A percentile compares a stretch with the other conserved stretches of the same genome.
These are phyloP conservation scores for Pisolithus thermaeus DNA, from an alignment of 1,284 basidiomycete genomes.

Conservation along the genomic window DNA sequence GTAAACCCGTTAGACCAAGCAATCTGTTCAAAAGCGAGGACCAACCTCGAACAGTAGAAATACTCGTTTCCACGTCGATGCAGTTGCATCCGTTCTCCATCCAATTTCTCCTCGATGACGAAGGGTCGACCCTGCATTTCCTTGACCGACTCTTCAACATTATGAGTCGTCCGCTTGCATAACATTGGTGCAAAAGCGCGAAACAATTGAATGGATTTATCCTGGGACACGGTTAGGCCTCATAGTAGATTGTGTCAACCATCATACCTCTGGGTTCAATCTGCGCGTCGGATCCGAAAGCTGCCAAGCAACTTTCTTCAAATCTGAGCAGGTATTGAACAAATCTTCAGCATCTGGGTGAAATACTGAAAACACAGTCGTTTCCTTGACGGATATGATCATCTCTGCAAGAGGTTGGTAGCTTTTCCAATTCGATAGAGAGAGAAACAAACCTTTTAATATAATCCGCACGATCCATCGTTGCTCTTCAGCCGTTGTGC, in stretches of 20 bases:
- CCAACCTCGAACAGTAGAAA: conserved; percentile 84
- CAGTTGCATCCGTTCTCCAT: conserved; percentile 91
- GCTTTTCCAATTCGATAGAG: background rate
- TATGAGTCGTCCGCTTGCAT: conserved; percentile 78
- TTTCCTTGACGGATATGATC: conserved; percentile 80
- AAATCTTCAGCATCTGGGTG: conserved; percentile 88
- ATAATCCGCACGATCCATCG: conserved; percentile 92
- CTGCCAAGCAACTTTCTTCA: conserved; percentile 86
- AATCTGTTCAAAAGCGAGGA: background rate
- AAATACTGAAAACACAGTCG: conserved; percentile 80
- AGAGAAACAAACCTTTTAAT: conserved; percentile 65
- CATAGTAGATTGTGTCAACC: background rate
- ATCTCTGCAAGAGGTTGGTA: conserved; percentile 45
- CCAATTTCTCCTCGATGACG: conserved; percentile 92
- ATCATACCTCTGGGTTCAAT: conserved; percentile 54
- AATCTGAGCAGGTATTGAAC: conserved; percentile 91
- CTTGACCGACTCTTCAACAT: conserved; percentile 77
- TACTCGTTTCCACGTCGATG: conserved; percentile 87
- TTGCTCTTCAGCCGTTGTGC: conserved; percentile 77
- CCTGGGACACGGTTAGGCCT: conserved; percentile 36
- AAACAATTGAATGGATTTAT: conserved; percentile 77
- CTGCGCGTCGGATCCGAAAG: conserved; percentile 61
- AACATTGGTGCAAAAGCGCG: conserved; percentile 89
- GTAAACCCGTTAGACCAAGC: conserved; percentile 1
- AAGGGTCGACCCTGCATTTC: conserved; percentile 73